A percentile compares a stretch with the other conserved stretches of the same genome.
phyloP scores from a whole-genome alignment of 1,284 basidiomycete genomes.

The Testicularia cyperi region DNA sequence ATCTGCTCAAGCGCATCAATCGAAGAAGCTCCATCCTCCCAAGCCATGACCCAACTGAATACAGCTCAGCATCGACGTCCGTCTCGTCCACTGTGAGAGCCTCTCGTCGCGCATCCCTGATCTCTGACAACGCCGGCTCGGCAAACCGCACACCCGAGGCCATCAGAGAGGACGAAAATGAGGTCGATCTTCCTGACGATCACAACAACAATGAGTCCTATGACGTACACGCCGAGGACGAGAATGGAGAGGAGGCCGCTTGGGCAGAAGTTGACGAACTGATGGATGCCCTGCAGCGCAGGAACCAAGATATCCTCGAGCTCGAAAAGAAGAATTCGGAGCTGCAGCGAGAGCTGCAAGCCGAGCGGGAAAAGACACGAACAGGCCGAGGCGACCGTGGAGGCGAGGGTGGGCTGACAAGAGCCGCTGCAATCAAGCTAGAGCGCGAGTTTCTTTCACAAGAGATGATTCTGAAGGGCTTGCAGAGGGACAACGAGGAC shows the following conservation, averaged over 20 bases:
- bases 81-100: constrained; percentile 3
- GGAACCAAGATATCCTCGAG: constrained; percentile 35
- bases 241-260: constrained; percentile 29
- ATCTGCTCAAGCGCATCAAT: constrained; percentile 42
- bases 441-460: constrained; percentile 49
- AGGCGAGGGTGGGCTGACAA: constrained; percentile 28
- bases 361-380: constrained; percentile 21
- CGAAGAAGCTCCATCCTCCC: constrained; percentile 34
- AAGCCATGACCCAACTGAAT: constrained; percentile 10
- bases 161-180: not conserved
- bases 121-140: not conserved
- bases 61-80: constrained; percentile 5
- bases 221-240: constrained; percentile 8
- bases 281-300: constrained; percentile 34
- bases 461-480: constrained; percentile 51
- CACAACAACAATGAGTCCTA: not conserved
- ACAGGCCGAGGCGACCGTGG: constrained; percentile 2
- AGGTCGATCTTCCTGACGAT: not conserved
- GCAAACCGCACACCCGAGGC: not conserved
- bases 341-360: constrained; percentile 21
- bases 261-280: constrained; percentile 36
- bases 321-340: constrained; percentile 27
- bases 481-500: constrained; percentile 50
- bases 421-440: constrained; percentile 40
- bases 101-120: constrained; percentile 1